phyloP scores from a whole-genome alignment of 768 basidiomycete genomes.

The Leccinum variicolor region DNA sequence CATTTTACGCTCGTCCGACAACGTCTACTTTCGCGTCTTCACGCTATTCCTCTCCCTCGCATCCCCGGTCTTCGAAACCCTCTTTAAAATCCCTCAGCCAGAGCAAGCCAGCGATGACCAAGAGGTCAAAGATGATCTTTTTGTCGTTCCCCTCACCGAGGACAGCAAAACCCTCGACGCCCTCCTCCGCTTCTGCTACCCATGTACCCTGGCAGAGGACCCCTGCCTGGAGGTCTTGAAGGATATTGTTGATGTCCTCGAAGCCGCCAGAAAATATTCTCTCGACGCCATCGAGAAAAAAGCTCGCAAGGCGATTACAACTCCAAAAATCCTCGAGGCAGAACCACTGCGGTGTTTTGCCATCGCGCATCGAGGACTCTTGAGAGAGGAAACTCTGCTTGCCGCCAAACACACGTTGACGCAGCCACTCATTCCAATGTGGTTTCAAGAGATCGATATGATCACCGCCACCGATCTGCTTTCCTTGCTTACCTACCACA shows the following conservation, averaged over 20 bases:
- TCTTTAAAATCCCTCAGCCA: conserved; percentile 32
- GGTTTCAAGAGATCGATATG: conserved; percentile 26
- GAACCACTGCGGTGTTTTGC: conserved; percentile 31
- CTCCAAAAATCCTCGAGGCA: conserved; percentile 16
- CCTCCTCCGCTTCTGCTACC: conserved; percentile 25
- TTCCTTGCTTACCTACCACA: conserved; percentile 22
- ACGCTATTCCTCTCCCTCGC: conserved; percentile 30
- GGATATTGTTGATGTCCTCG: conserved; percentile 12
- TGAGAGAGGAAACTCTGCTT: conserved; percentile 21
- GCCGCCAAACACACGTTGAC: conserved; percentile 32
- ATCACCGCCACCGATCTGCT: conserved; percentile 28
- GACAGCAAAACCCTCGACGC: conserved; percentile 19
- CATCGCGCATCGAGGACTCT: conserved; percentile 23
- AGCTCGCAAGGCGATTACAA: conserved; percentile 19
- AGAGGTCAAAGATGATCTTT: conserved; percentile 12
- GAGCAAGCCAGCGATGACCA: conserved; percentile 1
- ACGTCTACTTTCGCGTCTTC: conserved; percentile 29
- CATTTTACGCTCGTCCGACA: conserved; percentile 25
- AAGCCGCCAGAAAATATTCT: conserved; percentile 20
- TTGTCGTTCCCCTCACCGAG: conserved; percentile 17
- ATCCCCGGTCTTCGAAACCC: conserved; percentile 31
- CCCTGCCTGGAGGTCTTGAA: conserved; percentile 10
- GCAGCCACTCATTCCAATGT: conserved; percentile 19
- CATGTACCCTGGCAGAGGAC: conserved; percentile 16
- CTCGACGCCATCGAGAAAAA: conserved; percentile 18